Evolutionary conservation across 257 asterid genomes (phyloP).

Genomic region (Solanum tarijense): DNA sequence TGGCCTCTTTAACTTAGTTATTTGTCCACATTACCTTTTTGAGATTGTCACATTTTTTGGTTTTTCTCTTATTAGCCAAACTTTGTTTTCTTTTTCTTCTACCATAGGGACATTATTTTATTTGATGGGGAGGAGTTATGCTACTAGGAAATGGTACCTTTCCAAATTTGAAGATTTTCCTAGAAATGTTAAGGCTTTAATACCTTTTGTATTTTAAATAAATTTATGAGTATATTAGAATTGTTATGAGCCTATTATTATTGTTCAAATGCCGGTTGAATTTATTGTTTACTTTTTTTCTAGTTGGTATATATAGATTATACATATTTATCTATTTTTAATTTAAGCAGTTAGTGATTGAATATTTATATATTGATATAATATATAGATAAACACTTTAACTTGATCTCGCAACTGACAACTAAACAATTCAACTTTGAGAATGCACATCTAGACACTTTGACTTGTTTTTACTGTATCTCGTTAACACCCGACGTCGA

Average conservation of each 20-base stretch:
- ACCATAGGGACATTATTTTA: slow-evolving; percentile 27
- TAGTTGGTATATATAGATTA: neutral
- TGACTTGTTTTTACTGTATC: neutral
- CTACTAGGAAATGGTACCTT: slow-evolving; percentile 56
- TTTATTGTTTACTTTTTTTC: neutral
- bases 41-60: slow-evolving; percentile 52
- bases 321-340: neutral
- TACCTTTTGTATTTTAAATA: slow-evolving; percentile 42
- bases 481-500: neutral
- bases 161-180: slow-evolving; percentile 65
- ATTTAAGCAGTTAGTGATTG: neutral
- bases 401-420: neutral
- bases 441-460: neutral
- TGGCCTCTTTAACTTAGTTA: slow-evolving; percentile 39
- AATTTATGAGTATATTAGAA: neutral
- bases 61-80: slow-evolving; percentile 43
- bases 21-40: slow-evolving; percentile 58
- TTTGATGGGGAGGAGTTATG: slow-evolving; percentile 53
- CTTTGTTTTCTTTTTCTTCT: slow-evolving; percentile 22
- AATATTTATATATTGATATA: neutral
- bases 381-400: neutral
- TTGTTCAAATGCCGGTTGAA: neutral
- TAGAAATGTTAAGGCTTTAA: slow-evolving; percentile 31
- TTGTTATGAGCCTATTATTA: neutral
- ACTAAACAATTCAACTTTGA: neutral